Percentiles rank a stretch among this genome's conserved stretches.
These are phyloP conservation scores for Haplosporangium sp. DNA, from an alignment of 371 early-diverging fungal genomes.

Conservation along the genomic window DNA sequence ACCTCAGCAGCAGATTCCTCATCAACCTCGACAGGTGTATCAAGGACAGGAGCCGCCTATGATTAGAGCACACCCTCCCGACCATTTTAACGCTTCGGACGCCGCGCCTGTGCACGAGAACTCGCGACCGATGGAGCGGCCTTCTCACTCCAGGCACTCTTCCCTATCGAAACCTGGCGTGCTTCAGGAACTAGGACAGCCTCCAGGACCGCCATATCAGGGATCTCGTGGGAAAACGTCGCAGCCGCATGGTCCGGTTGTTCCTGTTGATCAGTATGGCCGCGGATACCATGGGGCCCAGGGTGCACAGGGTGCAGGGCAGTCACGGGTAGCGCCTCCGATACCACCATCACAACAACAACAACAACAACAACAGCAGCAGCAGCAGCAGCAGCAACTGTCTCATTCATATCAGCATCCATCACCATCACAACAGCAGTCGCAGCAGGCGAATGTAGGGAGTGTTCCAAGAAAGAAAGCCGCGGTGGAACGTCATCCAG, in stretches of 20 bases:
- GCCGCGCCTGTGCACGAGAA: slow-evolving; percentile 4
- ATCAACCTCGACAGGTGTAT: slow-evolving; percentile 16
- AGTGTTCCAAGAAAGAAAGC: slow-evolving; percentile 13
- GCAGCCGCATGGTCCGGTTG: neutral
- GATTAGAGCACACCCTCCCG: slow-evolving; percentile 14
- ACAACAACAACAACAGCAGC: slow-evolving; percentile 19
- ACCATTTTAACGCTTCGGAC: slow-evolving; percentile 12
- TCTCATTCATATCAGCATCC: slow-evolving; percentile 12
- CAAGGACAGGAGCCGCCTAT: slow-evolving; percentile 8
- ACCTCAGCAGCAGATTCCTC: neutral
- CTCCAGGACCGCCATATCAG: slow-evolving; percentile 19
- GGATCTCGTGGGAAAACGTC: slow-evolving; percentile 4
- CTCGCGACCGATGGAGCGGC: slow-evolving; percentile 21
- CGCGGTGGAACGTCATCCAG: slow-evolving; percentile 15
- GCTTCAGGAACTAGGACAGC: slow-evolving; percentile 9
- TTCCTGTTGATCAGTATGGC: slow-evolving; percentile 15
- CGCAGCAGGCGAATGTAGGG: slow-evolving; percentile 8
- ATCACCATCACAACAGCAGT: slow-evolving; percentile 11
- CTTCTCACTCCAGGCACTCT: slow-evolving; percentile 33
- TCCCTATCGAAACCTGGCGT: slow-evolving; percentile 25
- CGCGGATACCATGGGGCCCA: slow-evolving; percentile 12
- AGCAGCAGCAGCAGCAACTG: slow-evolving; percentile 18
- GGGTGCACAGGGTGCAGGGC: slow-evolving; percentile 2
- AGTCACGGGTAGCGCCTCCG: slow-evolving; percentile 9
- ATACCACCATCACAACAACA: slow-evolving; percentile 6